phyloP scores from a whole-genome alignment of 345 rosid genomes.

The Conringia planisiliqua region DNA sequence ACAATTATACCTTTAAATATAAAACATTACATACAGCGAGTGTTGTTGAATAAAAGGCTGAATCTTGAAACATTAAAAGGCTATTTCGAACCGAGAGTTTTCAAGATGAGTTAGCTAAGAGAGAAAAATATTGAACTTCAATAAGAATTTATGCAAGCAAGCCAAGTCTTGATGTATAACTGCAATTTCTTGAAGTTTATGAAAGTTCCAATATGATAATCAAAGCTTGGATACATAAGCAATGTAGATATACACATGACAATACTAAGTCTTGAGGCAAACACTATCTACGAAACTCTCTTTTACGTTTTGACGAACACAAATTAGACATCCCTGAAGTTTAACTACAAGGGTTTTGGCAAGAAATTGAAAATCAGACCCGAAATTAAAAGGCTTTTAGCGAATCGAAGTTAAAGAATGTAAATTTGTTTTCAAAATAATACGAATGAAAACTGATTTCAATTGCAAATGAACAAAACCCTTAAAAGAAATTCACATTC shows the following conservation, averaged over 20 bases:
- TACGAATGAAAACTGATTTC: too few species aligned
- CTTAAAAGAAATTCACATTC: too few species aligned
- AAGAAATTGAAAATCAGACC: background rate
- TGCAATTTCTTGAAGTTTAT: background rate
- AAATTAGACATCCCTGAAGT: background rate
- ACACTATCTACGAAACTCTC: background rate
- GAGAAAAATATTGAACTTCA: background rate
- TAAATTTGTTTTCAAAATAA: too few species aligned
- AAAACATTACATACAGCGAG: background rate
- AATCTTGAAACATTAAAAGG: background rate
- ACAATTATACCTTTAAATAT: background rate
- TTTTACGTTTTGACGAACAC: background rate
- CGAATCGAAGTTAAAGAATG: too few species aligned
- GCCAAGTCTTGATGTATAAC: background rate
- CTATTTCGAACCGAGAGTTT: background rate
- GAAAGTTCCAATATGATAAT: background rate
- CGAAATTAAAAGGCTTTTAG: too few species aligned
- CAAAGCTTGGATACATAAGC: background rate
- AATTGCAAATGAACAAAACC: too few species aligned
- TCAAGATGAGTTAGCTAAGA: background rate
- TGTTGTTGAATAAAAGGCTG: background rate
- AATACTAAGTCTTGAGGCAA: background rate
- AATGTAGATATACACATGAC: background rate
- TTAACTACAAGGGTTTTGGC: background rate
- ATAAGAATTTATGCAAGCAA: background rate